Percentiles rank a stretch among this genome's conserved stretches.
phyloP scores from a whole-genome alignment of 1,139 yeast species.

The Scheffersomyces titani region DNA sequence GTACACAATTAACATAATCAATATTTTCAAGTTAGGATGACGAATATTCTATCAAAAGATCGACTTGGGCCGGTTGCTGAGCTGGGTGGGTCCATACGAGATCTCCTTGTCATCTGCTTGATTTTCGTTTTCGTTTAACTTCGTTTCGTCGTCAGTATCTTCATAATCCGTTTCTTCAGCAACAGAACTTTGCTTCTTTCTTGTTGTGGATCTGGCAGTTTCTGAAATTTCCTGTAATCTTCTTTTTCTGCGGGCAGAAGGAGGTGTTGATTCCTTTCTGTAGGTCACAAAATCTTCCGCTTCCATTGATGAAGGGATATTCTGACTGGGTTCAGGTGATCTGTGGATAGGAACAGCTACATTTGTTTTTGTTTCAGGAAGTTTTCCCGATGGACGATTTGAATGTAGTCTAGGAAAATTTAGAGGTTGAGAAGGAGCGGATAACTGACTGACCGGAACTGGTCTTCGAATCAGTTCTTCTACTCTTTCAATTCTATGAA shows the following conservation, averaged over 20 bases:
- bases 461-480: not conserved
- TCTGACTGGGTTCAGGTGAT: constrained; percentile 2
- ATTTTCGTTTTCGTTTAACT: not conserved
- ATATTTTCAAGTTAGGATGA: too few relatives aligned
- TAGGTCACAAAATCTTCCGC: constrained; percentile 3
- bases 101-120: constrained; percentile 10
- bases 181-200: not conserved
- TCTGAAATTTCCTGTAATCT: not conserved
- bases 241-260: not conserved
- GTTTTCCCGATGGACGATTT: not conserved
- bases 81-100: constrained; percentile 40
- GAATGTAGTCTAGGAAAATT: not conserved
- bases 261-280: constrained; percentile 2
- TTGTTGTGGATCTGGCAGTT: not conserved
- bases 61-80: constrained; percentile 32
- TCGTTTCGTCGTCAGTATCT: constrained; percentile 16
- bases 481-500: constrained; percentile 1
- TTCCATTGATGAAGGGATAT: constrained; percentile 2
- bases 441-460: not conserved
- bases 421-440: not conserved
- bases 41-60: constrained; percentile 20
- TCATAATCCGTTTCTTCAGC: constrained; percentile 29
- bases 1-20: constrained; percentile 3
- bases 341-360: not conserved
- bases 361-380: not conserved